phyloP scores from a whole-genome alignment of 495 filamentous ascomycete species.

The Aspergillus avenaceus region DNA sequence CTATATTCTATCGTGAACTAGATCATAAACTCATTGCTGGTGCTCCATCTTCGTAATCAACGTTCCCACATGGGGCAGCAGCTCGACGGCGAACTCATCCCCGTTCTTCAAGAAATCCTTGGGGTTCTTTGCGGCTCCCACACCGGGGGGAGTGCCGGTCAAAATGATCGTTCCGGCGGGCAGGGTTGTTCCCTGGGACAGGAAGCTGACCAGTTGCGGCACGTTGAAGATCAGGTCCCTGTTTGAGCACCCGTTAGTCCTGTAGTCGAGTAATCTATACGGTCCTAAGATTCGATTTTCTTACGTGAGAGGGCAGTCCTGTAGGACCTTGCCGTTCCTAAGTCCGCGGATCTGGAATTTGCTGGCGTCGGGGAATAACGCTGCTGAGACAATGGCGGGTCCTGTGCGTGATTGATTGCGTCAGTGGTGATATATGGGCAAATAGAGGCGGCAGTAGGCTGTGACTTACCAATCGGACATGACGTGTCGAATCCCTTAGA shows the following conservation, averaged over 20 bases:
- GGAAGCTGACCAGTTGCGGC: constrained; percentile 65
- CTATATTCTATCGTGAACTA: too few species aligned
- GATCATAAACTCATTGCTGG: constrained; percentile 7
- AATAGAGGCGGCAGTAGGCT: too few species aligned
- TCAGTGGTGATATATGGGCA: too few species aligned
- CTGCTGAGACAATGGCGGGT: constrained; percentile 51
- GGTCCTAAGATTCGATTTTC: constrained; percentile 8
- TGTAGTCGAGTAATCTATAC: constrained; percentile 5
- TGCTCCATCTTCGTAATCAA: constrained; percentile 38
- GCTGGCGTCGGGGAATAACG: constrained; percentile 59
- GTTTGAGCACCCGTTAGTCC: not conserved
- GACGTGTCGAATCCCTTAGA: constrained; percentile 83
- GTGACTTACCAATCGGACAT: constrained; percentile 66
- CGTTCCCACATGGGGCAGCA: constrained; percentile 41
- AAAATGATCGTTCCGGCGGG: constrained; percentile 78
- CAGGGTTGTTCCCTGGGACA: constrained; percentile 74
- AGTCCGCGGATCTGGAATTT: constrained; percentile 59
- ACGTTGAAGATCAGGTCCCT: constrained; percentile 78
- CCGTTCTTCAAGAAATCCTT: constrained; percentile 54
- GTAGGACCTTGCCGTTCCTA: constrained; percentile 65
- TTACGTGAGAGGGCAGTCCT: constrained; percentile 56
- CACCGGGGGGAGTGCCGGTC: constrained; percentile 67
- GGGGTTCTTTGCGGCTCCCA: constrained; percentile 51
- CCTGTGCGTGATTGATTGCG: constrained; percentile 23
- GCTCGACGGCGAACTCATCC: constrained; percentile 57